Evolutionary conservation across 2,329 filamentous ascomycete genomes (phyloP).

Genomic region (Botryotinia convoluta): DNA sequence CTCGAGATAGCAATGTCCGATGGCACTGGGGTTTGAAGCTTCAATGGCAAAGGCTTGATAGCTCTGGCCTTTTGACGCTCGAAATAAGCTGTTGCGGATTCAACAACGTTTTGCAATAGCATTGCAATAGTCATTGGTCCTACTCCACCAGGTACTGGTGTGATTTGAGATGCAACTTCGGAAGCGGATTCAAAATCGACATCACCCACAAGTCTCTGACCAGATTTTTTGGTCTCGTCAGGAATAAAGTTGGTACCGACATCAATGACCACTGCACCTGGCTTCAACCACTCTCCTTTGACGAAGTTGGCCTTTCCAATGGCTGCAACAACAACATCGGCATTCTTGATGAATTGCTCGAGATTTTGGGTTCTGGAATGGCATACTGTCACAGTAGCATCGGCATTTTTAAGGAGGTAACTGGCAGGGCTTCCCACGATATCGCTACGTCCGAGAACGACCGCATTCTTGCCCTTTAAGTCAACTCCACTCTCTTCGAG

Average conservation of each 20-base stretch:
- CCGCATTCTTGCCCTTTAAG: conserved; percentile 84
- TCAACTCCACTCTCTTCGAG: conserved; percentile 81
- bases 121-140: conserved; percentile 99
- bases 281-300: conserved; percentile 94
- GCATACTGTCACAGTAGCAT: conserved; percentile 95
- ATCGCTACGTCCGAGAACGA: conserved; percentile 91
- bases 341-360: conserved; percentile 70
- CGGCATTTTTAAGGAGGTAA: conserved; percentile 89
- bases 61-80: conserved; percentile 77
- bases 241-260: conserved; percentile 96
- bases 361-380: conserved; percentile 83
- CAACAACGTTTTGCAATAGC: conserved; percentile 92
- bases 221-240: conserved; percentile 86
- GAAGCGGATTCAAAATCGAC: conserved; percentile 86
- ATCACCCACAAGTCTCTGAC: conserved; percentile 87
- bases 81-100: conserved; percentile 77
- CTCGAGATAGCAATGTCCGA: conserved; percentile 93
- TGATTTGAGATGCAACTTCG: conserved; percentile 87
- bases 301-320: conserved; percentile 86
- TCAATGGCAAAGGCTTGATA: conserved; percentile 80
- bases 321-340: conserved; percentile 87
- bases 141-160: conserved; percentile 92
- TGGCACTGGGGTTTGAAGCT: conserved; percentile 77
- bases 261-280: conserved; percentile 92
- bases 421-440: conserved; percentile 97